Conservation (phyloP, 140 eudicot species). For the Ambrosia hybrid region DNA sequence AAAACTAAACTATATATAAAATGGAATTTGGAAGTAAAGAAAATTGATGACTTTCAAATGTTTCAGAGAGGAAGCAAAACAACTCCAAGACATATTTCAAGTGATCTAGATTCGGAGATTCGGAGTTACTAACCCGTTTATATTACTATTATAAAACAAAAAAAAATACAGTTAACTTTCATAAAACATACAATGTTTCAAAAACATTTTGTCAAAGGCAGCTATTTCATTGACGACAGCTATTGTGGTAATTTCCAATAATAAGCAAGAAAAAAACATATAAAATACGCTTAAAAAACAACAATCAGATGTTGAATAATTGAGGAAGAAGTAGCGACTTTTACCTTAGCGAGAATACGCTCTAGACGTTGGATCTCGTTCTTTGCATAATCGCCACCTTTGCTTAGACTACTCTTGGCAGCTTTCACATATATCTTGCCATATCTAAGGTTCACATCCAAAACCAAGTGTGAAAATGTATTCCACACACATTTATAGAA, state of each 20-base stretch:
- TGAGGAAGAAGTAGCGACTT: neutral
- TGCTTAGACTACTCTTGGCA: conserved; percentile 81
- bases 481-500: conserved; percentile 2
- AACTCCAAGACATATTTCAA: neutral
- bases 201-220: neutral
- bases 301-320: neutral
- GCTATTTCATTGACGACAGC: neutral
- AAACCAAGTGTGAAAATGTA: conserved; percentile 15
- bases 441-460: conserved; percentile 49
- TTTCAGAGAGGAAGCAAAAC: too few relatives aligned
- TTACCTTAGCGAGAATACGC: conserved; percentile 89
- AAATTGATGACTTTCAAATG: neutral
- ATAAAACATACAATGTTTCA: neutral
- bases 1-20: neutral
- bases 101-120: neutral
- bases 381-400: conserved; percentile 84
- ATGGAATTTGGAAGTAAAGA: neutral
- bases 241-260: neutral
- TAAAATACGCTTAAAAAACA: neutral
- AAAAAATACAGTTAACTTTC: neutral
- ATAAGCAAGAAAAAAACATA: neutral
- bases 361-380: conserved; percentile 86
- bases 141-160: too few relatives aligned
- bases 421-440: conserved; percentile 80
- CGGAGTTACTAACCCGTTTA: too few relatives aligned